Evolutionary conservation across 2,329 filamentous ascomycete genomes (phyloP).

Genomic region (Fusarium miscanthi): DNA sequence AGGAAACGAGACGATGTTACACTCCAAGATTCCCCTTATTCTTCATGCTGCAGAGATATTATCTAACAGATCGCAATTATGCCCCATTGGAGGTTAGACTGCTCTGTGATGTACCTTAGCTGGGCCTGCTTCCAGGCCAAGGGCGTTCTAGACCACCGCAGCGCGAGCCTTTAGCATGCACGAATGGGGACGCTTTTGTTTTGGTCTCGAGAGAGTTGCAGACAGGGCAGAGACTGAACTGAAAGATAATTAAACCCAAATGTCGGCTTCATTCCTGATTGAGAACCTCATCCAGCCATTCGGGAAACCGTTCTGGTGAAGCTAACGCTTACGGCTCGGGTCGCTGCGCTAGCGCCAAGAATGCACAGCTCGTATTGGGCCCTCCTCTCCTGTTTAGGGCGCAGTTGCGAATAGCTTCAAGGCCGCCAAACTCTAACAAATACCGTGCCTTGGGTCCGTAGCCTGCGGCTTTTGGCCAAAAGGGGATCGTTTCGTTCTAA

Average conservation of each 20-base stretch:
- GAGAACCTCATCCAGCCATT: background rate
- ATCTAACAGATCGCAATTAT: background rate
- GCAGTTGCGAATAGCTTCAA: background rate
- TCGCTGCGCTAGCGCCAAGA: constrained; percentile 29
- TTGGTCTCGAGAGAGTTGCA: background rate
- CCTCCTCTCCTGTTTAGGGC: background rate
- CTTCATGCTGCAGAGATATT: background rate
- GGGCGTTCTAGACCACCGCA: background rate
- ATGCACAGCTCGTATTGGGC: background rate
- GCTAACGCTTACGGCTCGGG: constrained; percentile 32
- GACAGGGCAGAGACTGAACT: background rate
- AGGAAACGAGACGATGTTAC: background rate
- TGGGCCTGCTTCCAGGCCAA: background rate
- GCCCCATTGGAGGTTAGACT: background rate
- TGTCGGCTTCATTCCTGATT: background rate
- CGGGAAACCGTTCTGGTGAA: background rate
- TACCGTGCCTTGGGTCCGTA: background rate
- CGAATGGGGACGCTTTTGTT: background rate
- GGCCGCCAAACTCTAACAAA: background rate
- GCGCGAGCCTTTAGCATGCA: background rate
- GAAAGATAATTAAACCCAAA: background rate
- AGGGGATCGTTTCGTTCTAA: background rate
- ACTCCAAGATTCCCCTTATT: background rate
- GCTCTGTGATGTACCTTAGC: background rate
- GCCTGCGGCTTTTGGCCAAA: background rate